Base-by-base conservation (phyloP, 106 monocot genomes). In the Dendrobium huoshanense region DNA sequence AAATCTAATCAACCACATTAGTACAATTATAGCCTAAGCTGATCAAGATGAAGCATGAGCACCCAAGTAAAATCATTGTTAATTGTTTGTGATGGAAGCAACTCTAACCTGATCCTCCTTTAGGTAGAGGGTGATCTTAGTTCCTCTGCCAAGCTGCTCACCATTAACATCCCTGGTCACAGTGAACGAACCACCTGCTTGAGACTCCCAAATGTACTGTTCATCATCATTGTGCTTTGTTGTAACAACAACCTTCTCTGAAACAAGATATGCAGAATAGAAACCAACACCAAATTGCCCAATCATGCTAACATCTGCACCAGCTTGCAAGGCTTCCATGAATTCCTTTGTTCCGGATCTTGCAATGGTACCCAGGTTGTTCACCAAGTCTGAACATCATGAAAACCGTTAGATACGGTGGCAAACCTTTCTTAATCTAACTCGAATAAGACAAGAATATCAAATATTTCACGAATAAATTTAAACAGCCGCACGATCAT, bases 201-300 rank as follows among this genome's bases (percentile, higher is more conserved):
- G 83, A 1, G 83, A 83, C 41, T 83, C 78, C 83, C 83, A 83
- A 43, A 83, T 59, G 43, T 83, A 83, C 37, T 83, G 83, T 37
- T 83, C 83, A 51, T 83, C 83, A 37, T 83, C 83, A n/a, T 83
- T 83, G 78, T 83, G 83, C 78, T 83, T 83, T 27, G 83, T 83
- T 4, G 83, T 83, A 19, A 83, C 83, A 25, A 83, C 41, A 1
- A 83, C 83, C 68, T 83, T 83, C 72, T 83, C 83, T 2, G 83
- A 77, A 45, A 83, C 83, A 22, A 83, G 72, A 51, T 83, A 83
- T 0, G 83, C 77, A 15, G 83, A 83, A 42, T 83, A 83, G 78
- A 83, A 83, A 0, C 83, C 83, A 41, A 83, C 83, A 73, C 83
- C 83, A 42, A 83, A 83, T 48, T 83, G 83, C 15, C 83, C 83